Evolutionary conservation across 371 early-diverging fungal species (phyloP).

Genomic region (Haplosporangium sp.): DNA sequence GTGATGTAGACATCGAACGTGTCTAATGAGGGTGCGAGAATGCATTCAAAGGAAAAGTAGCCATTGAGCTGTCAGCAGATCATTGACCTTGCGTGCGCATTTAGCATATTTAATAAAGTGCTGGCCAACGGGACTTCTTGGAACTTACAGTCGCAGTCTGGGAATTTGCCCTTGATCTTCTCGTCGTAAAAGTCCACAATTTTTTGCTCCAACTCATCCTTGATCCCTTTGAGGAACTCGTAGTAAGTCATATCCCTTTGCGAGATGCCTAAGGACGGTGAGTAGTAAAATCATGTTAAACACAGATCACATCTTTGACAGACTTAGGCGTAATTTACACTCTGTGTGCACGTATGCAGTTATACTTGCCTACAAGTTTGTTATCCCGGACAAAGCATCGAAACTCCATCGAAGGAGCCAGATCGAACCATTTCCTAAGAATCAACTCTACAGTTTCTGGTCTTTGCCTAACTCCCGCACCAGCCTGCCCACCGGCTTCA

Average conservation of each 20-base stretch:
- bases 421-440: constrained; percentile 86
- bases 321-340: too few relatives aligned
- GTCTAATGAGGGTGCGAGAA: constrained; percentile 58
- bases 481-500: constrained; percentile 14
- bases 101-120: too few relatives aligned
- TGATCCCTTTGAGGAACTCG: constrained; percentile 71
- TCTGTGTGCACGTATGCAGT: too few relatives aligned
- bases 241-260: constrained; percentile 84
- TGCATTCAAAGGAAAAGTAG: neutral
- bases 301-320: neutral
- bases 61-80: neutral
- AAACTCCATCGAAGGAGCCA: constrained; percentile 92
- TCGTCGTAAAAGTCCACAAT: constrained; percentile 76
- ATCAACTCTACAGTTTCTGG: constrained; percentile 69
- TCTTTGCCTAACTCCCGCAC: constrained; percentile 24
- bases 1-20: constrained; percentile 90
- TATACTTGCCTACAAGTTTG: constrained; percentile 67
- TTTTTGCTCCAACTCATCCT: constrained; percentile 64
- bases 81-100: neutral
- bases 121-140: neutral
- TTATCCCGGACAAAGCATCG: constrained; percentile 86
- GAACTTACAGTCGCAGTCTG: constrained; percentile 54
- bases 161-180: constrained; percentile 69
- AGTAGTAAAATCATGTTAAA: neutral
- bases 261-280: constrained; percentile 62